A percentile compares a stretch with the other conserved stretches of the same genome.
phyloP scores from a whole-genome alignment of 306 rosid genomes.

The Canavalia ensiformis region DNA sequence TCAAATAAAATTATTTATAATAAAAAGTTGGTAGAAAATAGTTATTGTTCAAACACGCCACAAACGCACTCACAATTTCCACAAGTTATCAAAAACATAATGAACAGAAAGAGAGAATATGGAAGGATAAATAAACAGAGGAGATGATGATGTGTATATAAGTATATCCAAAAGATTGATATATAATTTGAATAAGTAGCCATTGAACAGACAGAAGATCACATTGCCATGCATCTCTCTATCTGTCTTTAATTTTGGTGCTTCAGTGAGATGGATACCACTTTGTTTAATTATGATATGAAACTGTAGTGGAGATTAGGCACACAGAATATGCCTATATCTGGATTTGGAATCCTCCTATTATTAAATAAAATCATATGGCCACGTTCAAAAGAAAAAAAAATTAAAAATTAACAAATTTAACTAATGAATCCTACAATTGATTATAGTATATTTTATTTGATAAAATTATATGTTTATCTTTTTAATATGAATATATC shows the following conservation, averaged over 20 bases:
- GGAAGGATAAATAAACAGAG: conserved; percentile 19
- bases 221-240: conserved; percentile 4
- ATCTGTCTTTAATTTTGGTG: conserved; percentile 53
- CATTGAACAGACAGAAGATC: conserved; percentile 38
- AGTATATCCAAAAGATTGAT: not conserved
- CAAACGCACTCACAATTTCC: conserved; percentile 44
- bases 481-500: too few relatives aligned
- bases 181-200: conserved; percentile 7
- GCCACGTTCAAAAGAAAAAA: too few relatives aligned
- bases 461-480: too few relatives aligned
- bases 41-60: conserved; percentile 7
- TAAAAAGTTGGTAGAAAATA: too few relatives aligned
- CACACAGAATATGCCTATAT: not conserved
- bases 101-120: not conserved
- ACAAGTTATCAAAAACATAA: conserved; percentile 61
- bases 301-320: conserved; percentile 22
- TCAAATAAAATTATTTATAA: too few relatives aligned
- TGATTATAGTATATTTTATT: too few relatives aligned
- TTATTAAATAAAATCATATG: too few relatives aligned
- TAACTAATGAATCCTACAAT: too few relatives aligned
- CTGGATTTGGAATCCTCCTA: too few relatives aligned
- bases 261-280: conserved; percentile 72
- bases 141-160: not conserved
- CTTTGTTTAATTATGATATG: conserved; percentile 49
- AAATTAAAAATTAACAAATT: too few relatives aligned